Base-by-base conservation (phyloP, 306 rosid genomes). In the Acacia crassicarpa region DNA sequence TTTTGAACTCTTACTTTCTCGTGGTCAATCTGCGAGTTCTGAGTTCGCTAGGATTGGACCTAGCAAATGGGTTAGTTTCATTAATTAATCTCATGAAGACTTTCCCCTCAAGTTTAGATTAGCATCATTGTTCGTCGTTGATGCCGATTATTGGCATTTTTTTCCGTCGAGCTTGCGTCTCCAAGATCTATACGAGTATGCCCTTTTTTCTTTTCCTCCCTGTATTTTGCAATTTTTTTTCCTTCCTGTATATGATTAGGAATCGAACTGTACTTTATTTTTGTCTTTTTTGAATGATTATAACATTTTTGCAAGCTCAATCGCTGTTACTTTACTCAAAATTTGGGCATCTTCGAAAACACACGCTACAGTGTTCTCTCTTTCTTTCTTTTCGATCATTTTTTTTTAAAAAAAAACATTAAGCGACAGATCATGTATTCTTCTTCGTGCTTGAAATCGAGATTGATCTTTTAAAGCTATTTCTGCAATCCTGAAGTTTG, bases 171-270 rank as follows among this genome's bases (percentile, higher is more conserved):
- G 68, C 72, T 87, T 82, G 81, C 92, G 85, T 78, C 89, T 89
- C 88, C 87, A 84, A 92, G 98, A 92, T 95, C 98, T 89, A 81
- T 88, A 85, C 89, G 87, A 86, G 94, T 91, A 95, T 87, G 95
- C 86, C 87, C 89, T 88, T 89, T 89, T 86, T 69, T 40, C 84
- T 68, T 78, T 74, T 72, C 32, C 72, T 48, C 14, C 48, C 62
- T 20, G 13, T 27, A n/a, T 78, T 38, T 71, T 61, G 74, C 83
- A 51, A 67, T 86, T 73, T 82, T 25, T 48, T 15, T 5, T 2
- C 1, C 9, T 51, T 68, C 49, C 16, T 85, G 46, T 68, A 74
- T 40, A 71, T 88, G 85, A 78, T 89, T 78, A 90, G 84, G 81
- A 85, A 88, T 90, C 90, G 81, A 78, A 86, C 80, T 81, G 85